These are phyloP conservation scores for Tolypocladium ophioglossoides DNA, from an alignment of 2,329 filamentous ascomycete species.

Conservation along the genomic window DNA sequence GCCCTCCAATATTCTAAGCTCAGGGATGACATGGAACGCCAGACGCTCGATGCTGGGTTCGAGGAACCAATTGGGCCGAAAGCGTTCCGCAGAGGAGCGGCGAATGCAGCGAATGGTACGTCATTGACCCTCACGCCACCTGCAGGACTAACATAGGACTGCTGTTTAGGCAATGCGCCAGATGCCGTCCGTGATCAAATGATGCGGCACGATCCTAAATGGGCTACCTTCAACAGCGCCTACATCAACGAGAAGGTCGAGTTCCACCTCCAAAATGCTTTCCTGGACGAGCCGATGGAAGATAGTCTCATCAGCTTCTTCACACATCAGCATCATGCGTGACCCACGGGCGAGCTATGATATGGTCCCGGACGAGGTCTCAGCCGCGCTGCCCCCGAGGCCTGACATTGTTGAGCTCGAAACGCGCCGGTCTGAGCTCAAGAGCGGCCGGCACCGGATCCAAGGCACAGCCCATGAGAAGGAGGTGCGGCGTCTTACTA, in stretches of 20 bases:
- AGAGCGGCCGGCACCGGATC: constrained; percentile 10
- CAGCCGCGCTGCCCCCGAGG: constrained; percentile 7
- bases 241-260: constrained; percentile 16
- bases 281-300: constrained; percentile 4
- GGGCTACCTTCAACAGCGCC: constrained; percentile 10
- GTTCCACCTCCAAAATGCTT: constrained; percentile 16
- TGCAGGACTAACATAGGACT: too few species aligned
- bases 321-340: constrained; percentile 9
- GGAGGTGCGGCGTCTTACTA: constrained; percentile 9
- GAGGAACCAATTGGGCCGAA: too few species aligned
- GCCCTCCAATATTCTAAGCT: too few species aligned
- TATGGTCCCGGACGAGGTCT: constrained; percentile 17
- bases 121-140: too few species aligned
- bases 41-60: too few species aligned
- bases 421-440: constrained; percentile 7
- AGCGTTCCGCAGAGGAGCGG: too few species aligned
- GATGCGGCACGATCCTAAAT: constrained; percentile 14
- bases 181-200: constrained; percentile 15
- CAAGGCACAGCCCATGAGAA: constrained; percentile 9
- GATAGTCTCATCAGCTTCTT: neutral
- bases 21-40: too few species aligned
- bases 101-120: too few species aligned
- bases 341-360: constrained; percentile 12
- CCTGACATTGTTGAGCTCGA: constrained; percentile 12
- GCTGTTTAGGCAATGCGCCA: constrained; percentile 10